These are phyloP conservation scores for Quercus dentata DNA, from an alignment of 306 rosid genomes.

Conservation along the genomic window DNA sequence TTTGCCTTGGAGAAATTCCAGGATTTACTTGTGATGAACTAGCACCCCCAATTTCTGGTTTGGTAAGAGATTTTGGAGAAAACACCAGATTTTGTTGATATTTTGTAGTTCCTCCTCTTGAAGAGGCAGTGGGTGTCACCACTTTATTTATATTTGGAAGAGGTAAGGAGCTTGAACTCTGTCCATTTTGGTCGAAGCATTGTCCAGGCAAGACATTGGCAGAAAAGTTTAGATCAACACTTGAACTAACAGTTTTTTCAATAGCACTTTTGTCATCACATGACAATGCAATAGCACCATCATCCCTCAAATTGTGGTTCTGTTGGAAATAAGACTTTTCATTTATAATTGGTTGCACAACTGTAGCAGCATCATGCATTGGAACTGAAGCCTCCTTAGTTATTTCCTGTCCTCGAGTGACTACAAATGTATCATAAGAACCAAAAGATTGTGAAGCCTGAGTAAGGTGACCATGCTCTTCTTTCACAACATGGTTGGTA, in stretches of 20 bases:
- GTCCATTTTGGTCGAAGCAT: conserved; percentile 44
- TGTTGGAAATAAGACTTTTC: conserved; percentile 31
- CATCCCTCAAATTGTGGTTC: conserved; percentile 32
- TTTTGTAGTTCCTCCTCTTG: conserved; percentile 38
- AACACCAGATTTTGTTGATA: conserved; percentile 37
- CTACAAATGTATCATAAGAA: conserved; percentile 25
- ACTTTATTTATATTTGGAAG: conserved; percentile 37
- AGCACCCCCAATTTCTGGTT: conserved; percentile 44
- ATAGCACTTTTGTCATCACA: conserved; percentile 32
- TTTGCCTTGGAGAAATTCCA: conserved; percentile 44
- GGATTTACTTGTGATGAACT: conserved; percentile 41
- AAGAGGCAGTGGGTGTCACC: conserved; percentile 43
- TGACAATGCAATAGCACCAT: conserved; percentile 30
- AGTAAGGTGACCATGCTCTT: conserved; percentile 37
- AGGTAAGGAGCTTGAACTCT: conserved; percentile 36
- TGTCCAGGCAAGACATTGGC: conserved; percentile 35
- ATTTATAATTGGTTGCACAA: conserved; percentile 33
- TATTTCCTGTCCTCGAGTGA: conserved; percentile 38
- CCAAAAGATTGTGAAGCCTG: conserved; percentile 40
- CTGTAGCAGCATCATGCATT: conserved; percentile 36
- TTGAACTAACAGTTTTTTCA: conserved; percentile 31
- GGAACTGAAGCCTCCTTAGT: conserved; percentile 43
- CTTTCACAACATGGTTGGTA: conserved; percentile 47
- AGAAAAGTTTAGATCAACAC: conserved; percentile 32
- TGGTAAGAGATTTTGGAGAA: conserved; percentile 34